phyloP scores from a whole-genome alignment of 495 filamentous ascomycete species.

The Podospora bellae-mahoneyi region DNA sequence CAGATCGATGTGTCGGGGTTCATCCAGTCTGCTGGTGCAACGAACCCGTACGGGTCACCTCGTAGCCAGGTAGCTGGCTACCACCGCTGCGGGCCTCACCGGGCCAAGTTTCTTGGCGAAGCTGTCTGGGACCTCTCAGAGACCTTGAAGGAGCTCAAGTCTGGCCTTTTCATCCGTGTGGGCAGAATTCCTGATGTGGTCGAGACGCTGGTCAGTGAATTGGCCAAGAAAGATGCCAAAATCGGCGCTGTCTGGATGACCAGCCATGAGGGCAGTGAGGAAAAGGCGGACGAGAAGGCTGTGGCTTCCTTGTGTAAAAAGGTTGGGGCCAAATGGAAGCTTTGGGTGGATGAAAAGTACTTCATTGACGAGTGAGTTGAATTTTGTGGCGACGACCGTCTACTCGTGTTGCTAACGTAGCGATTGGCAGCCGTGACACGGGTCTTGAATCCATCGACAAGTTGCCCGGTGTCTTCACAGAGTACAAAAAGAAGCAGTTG shows the following conservation, averaged over 20 bases:
- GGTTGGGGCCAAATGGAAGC: conserved; percentile 52
- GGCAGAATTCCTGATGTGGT: conserved; percentile 55
- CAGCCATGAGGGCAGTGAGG: conserved; percentile 60
- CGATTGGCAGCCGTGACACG: conserved; percentile 51
- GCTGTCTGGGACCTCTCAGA: conserved; percentile 65
- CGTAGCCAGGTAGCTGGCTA: conserved; percentile 54
- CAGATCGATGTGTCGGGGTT: conserved; percentile 72
- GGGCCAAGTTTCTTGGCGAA: conserved; percentile 64
- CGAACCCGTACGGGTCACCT: conserved; percentile 58
- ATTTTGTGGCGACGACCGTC: not conserved
- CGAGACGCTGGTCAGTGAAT: conserved; percentile 46
- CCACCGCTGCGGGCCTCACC: conserved; percentile 65
- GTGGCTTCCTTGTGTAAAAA: conserved; percentile 47
- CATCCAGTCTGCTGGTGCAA: conserved; percentile 36
- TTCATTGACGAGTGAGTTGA: conserved; percentile 65
- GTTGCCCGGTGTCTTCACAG: conserved; percentile 65
- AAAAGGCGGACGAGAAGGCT: conserved; percentile 56
- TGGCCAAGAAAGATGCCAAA: conserved; percentile 38
- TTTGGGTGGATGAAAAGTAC: conserved; percentile 69
- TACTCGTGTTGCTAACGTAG: not conserved
- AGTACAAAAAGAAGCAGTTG: conserved; percentile 62
- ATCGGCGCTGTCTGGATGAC: conserved; percentile 68
- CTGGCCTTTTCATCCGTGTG: conserved; percentile 60
- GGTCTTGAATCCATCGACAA: conserved; percentile 45
- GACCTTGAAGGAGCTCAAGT: conserved; percentile 51